Evolutionary conservation across 148 eudicot species (phyloP), one percentile per base, ranked within the genome.

Genomic region (Silene conica): DNA sequence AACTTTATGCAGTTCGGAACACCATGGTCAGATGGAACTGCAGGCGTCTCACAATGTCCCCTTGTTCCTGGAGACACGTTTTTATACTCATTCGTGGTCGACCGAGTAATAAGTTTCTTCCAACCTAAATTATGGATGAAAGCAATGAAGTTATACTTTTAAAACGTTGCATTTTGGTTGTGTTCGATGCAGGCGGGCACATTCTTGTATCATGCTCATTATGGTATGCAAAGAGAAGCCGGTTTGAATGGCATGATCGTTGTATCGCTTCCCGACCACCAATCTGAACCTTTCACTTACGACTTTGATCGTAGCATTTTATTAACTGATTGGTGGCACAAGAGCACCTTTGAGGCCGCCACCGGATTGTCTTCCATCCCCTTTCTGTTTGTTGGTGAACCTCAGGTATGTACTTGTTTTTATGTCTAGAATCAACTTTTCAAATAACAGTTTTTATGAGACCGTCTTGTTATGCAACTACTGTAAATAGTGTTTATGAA

Each of bases 381-480:
- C 71, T 90, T 90, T 67, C 82, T 63, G 18, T 90, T 92, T 90
- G 92, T 87, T 48, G 92, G 89, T 4, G 98, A 93, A 79, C 98
- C 98, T 76, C 86, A 92, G 91, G 98, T 92, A 83, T 26, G 21
- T n/a, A n/a, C n/a, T n/a, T n/a, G n/a, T n/a, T n/a, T n/a, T n/a
- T n/a, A n/a, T 58, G 41, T 34, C 6, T 34, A 3, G 6, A 19
- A 1, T 34, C 41, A 3, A 5, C 14, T 48, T 48, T 14, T 1
- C 4, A 34, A 26, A 26, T 26, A 26, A 26, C 2, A n/a, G 1
- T 26, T 26, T 26, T 26, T 48, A 48, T 10, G 54, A 48, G 54
- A 48, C 54, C 3, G 52, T 19, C 25, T 22, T 1, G 64, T 3
- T 34, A 26, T 2, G 28, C 1, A 26, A 26, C n/a, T n/a, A n/a